Base-by-base conservation (phyloP, 352 stramenopile genomes). In the Globisporangium solare region DNA sequence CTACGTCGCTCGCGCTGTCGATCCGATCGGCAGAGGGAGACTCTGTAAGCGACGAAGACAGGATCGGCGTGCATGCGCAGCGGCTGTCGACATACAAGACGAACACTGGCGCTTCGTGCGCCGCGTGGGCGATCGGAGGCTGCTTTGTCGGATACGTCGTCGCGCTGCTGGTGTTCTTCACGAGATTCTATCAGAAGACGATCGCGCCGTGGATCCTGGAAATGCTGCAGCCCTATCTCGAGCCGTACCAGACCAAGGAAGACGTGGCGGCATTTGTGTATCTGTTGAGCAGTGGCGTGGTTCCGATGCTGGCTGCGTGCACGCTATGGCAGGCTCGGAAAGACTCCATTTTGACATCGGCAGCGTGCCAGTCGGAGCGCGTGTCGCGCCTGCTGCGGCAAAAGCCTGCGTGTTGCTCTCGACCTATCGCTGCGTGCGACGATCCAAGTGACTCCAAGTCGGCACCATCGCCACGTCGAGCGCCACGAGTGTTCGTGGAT, bases 141-240 rank as follows among this genome's bases (percentile, higher is more conserved):
- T 74, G 67, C 45, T 41, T 74, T 12, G 7, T 50, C 3, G 17
- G 57, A 5, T 51, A 70, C 35, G 31, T 56, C 6, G 7, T 53
- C 5, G 60, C 54, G 0, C 50, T 74, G 4, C 42, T 72, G 5
- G 21, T 74, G 3, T 69, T 58, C 50, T 72, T 61, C 43, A 71
- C 67, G 2, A 52, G 55, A 3, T 54, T 51, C 27, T 74, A 70
- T 42, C 47, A 58, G 14, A 20, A 59, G 2, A 32, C 47, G 3
- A 51, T 75, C 37, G 53, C 70, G 47, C 32, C 58, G 2, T 54
- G 41, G 22, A 63, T 75, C n/a, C 47, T 65, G 12, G 27, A 35
- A 0, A 10, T 42, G 3, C 56, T 70, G 20, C 53, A 70, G 22
- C 35, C 46, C 12, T 61, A 51, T 31, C 58, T 70, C 12, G 37